phyloP scores from a whole-genome alignment of 2,329 filamentous ascomycete species.

The Tolypocladium pustulatum region DNA sequence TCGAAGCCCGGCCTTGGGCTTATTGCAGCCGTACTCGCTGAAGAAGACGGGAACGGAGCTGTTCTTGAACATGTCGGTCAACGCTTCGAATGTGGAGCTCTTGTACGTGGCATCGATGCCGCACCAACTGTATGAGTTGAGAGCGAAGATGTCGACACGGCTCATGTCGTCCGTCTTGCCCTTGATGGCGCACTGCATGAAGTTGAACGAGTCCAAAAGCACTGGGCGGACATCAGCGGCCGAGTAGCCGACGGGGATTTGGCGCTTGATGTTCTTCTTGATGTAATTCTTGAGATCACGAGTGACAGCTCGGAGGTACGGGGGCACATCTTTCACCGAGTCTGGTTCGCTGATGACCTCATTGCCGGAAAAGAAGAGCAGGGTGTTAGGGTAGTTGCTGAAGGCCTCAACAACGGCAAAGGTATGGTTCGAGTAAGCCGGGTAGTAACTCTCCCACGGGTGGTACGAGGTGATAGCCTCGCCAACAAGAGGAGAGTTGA shows the following conservation, averaged over 20 bases:
- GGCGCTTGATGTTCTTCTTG: slow-evolving; percentile 55
- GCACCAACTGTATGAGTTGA: slow-evolving; percentile 67
- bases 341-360: slow-evolving; percentile 62
- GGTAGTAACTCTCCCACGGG: slow-evolving; percentile 51
- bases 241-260: slow-evolving; percentile 70
- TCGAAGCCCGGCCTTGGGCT: slow-evolving; percentile 53
- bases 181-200: slow-evolving; percentile 55
- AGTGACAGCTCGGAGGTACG: slow-evolving; percentile 65
- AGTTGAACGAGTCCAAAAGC: slow-evolving; percentile 65
- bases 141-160: slow-evolving; percentile 62
- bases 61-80: slow-evolving; percentile 54
- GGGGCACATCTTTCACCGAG: slow-evolving; percentile 50
- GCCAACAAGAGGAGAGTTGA: slow-evolving; percentile 53
- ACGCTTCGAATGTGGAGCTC: slow-evolving; percentile 49
- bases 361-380: slow-evolving; percentile 70
- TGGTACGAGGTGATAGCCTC: slow-evolving; percentile 44
- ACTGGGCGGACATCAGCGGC: slow-evolving; percentile 68
- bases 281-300: slow-evolving; percentile 77
- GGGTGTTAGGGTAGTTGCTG: slow-evolving; percentile 55
- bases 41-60: slow-evolving; percentile 69
- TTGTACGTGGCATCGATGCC: slow-evolving; percentile 48
- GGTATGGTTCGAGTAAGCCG: slow-evolving; percentile 51
- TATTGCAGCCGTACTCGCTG: slow-evolving; percentile 74
- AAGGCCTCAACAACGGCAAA: slow-evolving; percentile 59
- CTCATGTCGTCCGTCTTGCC: slow-evolving; percentile 48